A percentile compares a stretch with the other conserved stretches of the same genome.
Conservation (phyloP, 345 rosid species). For the Abelmoschus esculentus region DNA sequence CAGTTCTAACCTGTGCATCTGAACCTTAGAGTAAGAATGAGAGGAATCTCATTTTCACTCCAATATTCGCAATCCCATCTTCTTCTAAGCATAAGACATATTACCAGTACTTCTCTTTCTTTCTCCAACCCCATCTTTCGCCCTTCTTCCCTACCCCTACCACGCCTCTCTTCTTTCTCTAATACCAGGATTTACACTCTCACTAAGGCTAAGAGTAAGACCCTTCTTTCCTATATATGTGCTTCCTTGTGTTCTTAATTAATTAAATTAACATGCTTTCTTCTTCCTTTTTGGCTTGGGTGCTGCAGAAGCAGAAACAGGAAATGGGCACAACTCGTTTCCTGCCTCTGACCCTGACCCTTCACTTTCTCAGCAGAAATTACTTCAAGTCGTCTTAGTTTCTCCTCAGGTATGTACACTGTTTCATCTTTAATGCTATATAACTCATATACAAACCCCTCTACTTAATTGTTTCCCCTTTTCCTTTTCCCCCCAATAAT, state of each 20-base stretch:
- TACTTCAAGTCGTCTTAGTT: constrained; percentile 84
- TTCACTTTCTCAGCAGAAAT: constrained; percentile 37
- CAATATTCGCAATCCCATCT: neutral
- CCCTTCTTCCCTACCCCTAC: neutral
- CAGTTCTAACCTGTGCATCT: neutral
- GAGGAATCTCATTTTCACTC: neutral
- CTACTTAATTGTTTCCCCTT: neutral
- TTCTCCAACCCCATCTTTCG: neutral
- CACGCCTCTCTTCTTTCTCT: neutral
- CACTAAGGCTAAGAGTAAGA: neutral
- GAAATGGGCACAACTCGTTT: constrained; percentile 28
- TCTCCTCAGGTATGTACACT: constrained; percentile 67
- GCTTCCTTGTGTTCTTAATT: neutral
- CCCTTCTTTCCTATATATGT: neutral
- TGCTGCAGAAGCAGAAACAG: constrained; percentile 31
- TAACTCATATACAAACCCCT: neutral
- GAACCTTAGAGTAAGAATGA: neutral
- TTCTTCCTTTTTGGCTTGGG: neutral
- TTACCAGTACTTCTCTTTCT: neutral
- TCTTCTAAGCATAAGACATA: neutral
- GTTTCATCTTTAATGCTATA: neutral
- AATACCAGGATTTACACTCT: neutral
- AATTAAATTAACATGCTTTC: neutral
- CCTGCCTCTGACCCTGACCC: constrained; percentile 32
- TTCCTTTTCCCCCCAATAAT: neutral